Conservation (phyloP, 768 basidiomycete species). For the Suillus subaureus region DNA sequence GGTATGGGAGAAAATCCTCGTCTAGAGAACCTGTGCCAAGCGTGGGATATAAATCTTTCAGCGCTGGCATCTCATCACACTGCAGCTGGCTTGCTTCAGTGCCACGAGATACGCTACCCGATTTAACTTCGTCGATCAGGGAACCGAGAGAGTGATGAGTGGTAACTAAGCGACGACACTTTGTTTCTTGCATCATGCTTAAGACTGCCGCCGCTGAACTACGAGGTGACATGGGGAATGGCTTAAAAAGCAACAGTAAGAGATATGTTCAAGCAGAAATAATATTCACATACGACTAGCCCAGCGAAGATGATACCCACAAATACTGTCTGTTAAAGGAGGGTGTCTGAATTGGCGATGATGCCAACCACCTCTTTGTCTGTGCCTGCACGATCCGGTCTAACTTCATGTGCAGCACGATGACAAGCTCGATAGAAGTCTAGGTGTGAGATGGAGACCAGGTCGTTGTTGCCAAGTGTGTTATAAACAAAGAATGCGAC, state of each 20-base stretch:
- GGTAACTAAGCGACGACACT: conserved; percentile 23
- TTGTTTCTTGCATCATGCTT: conserved; percentile 24
- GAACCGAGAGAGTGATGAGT: conserved; percentile 19
- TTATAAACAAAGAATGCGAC: conserved; percentile 25
- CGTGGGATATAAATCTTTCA: conserved; percentile 40
- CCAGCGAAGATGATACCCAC: conserved; percentile 44
- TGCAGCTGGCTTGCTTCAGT: background rate
- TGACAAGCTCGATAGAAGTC: no score
- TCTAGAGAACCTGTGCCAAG: conserved; percentile 35
- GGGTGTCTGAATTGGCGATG: conserved; percentile 34
- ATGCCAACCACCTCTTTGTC: conserved; percentile 26
- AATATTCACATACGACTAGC: conserved; percentile 31
- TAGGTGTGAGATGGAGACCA: no score
- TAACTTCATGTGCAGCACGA: conserved; percentile 31
- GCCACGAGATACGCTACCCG: conserved; percentile 9
- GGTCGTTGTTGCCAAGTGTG: no score
- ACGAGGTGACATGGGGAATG: conserved; percentile 41
- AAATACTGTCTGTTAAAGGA: conserved; percentile 35
- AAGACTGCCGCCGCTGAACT: conserved; percentile 45
- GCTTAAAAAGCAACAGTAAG: conserved; percentile 25
- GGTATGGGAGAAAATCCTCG: conserved; percentile 26
- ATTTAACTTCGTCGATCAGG: conserved; percentile 15
- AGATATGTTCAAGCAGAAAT: conserved; percentile 27
- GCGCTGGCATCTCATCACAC: conserved; percentile 22
- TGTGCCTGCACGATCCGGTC: conserved; percentile 33